phyloP scores from a whole-genome alignment of 352 stramenopile species.

The Phytopythium ostracodes region DNA sequence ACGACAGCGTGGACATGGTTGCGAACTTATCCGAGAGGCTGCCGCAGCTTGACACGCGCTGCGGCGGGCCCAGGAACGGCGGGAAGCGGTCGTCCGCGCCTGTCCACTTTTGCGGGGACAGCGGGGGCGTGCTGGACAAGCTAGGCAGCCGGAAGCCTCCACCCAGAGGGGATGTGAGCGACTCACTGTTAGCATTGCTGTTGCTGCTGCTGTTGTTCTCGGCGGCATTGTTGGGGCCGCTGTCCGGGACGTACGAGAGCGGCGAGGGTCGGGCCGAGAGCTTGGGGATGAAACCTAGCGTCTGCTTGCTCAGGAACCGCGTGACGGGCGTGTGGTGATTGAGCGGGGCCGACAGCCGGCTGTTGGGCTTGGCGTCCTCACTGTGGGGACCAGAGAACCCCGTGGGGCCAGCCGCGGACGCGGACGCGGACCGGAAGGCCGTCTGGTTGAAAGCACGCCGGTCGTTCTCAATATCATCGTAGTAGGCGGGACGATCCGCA shows the following conservation, averaged over 20 bases:
- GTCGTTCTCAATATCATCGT: slow-evolving; percentile 8
- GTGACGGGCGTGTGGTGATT: slow-evolving; percentile 51
- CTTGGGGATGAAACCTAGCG: slow-evolving; percentile 56
- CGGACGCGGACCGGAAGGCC: neutral
- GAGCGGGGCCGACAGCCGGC: slow-evolving; percentile 15
- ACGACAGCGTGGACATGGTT: slow-evolving; percentile 9
- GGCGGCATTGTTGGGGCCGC: too few species aligned
- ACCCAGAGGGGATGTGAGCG: slow-evolving; percentile 19
- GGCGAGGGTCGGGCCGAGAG: slow-evolving; percentile 17
- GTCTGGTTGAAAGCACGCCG: neutral
- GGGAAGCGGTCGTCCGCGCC: slow-evolving; percentile 8
- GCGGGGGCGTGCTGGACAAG: slow-evolving; percentile 29
- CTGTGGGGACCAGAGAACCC: too few species aligned
- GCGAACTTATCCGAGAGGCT: slow-evolving; percentile 29
- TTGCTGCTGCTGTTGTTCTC: too few species aligned
- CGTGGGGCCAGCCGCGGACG: neutral
- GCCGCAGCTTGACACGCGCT: slow-evolving; percentile 9
- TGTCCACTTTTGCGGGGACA: slow-evolving; percentile 44
- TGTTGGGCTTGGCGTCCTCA: neutral
- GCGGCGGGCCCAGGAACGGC: slow-evolving; percentile 1
- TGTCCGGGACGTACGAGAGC: neutral
- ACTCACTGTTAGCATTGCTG: too few species aligned
- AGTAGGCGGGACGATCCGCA: too few species aligned
- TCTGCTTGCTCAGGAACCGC: slow-evolving; percentile 62
- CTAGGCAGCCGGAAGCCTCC: slow-evolving; percentile 39